Evolutionary conservation across 441 rosid genomes (phyloP), one percentile per base, ranked within the genome.

Genomic region (Populus trichocarpa): DNA sequence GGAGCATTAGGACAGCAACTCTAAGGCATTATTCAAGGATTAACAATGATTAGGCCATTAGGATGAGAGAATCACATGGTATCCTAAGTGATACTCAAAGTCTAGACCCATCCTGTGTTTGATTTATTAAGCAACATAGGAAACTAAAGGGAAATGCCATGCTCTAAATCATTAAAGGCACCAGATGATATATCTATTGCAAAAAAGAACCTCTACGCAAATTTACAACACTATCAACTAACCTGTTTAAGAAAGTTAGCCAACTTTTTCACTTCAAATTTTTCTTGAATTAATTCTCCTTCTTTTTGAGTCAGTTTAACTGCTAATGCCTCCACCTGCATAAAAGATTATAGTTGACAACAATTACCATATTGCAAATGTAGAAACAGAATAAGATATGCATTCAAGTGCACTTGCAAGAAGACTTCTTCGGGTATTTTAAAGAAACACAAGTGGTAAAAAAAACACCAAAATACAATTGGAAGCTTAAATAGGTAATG

Each of bases 291-390:
- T 66, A 81, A 53, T 77, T 81, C 83, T 73, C 83, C 83, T 70
- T 81, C 83, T 77, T 81, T 81, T 70, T 81, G 83, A 61, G 83
- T 81, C 79, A 81, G 74, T 74, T 81, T 77, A 53, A 81, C 83
- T 32, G 83, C 83, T 46, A 81, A 66, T 33, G 83, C 83, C 81
- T 81, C 83, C 14, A 81, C 83, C 83, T 81, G 74, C 33, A 25
- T 65, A 32, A 40, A 32, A 81, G 68, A 30, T 38, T 40, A 46
- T 42, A 46, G 67, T n/a, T 70, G 72, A 4, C 32, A 38, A 10
- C 13, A 26, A 28, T 18, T 33, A 50, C 2, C 57, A 69, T 68
- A 28, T 50, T 33, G 36, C 40, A 33, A 68, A 30, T 25, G 61
- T 16, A 38, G 32, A 57, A 28, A 53, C 8, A 22, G n/a, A 61